phyloP scores from a whole-genome alignment of 2,329 filamentous ascomycete genomes.

The Beauveria sp. region DNA sequence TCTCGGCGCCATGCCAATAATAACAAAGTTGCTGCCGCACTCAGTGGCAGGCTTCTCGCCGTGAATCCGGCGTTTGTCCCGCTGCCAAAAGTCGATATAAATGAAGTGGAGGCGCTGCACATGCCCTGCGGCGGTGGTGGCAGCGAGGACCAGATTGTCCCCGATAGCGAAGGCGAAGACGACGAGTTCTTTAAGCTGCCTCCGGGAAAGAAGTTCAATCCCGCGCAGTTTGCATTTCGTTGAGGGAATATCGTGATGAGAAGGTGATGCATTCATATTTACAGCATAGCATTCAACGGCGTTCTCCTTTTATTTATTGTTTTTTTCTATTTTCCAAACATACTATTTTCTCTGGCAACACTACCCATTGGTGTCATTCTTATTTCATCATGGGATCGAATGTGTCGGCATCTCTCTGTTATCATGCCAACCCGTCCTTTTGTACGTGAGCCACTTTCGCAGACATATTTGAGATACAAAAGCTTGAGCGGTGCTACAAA shows the following conservation, averaged over 20 bases:
- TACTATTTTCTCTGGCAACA: neutral
- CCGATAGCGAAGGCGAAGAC: conserved; percentile 42
- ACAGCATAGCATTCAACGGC: neutral
- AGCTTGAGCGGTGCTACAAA: too few relatives aligned
- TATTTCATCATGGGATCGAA: neutral
- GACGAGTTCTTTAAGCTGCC: conserved; percentile 24
- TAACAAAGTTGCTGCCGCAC: conserved; percentile 19
- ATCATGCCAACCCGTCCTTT: too few relatives aligned
- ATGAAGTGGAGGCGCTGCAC: conserved; percentile 46
- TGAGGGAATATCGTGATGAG: neutral
- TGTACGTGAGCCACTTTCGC: too few relatives aligned
- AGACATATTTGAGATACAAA: too few relatives aligned
- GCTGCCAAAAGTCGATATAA: conserved; percentile 45
- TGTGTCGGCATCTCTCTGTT: too few relatives aligned
- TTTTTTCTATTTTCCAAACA: neutral
- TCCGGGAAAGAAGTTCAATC: conserved; percentile 29
- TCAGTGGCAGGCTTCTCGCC: conserved; percentile 23
- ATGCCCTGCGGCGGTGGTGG: conserved; percentile 28
- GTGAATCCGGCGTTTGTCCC: conserved; percentile 49
- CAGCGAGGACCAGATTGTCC: conserved; percentile 50
- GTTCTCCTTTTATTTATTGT: neutral
- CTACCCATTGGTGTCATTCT: neutral
- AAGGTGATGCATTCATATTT: neutral
- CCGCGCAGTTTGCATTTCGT: conserved; percentile 40
- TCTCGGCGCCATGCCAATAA: neutral